Evolutionary conservation across 2,329 filamentous ascomycete species (phyloP), one percentile per base, ranked within the genome.

Genomic region (Pseudogymnoascus sp.): DNA sequence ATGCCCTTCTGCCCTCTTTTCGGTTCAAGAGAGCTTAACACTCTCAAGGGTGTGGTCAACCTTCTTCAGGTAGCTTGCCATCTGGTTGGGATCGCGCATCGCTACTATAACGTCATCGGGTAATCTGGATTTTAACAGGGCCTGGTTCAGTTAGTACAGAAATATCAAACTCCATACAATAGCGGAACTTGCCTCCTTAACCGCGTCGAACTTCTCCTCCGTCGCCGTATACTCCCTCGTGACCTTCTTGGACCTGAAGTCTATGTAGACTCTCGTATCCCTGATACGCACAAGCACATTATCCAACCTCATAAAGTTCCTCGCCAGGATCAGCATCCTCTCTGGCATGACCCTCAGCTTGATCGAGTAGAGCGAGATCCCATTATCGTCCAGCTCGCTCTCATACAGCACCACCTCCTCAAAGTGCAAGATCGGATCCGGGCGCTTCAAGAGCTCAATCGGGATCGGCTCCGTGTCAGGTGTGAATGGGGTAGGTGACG

Each of bases 371-470:
- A 97, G 83, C 31, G 91, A 91, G 69, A 97, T 95, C 65, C 95
- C 95, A 73, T 99, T 99, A 76, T 99, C 95, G 65, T 96, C 95
- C 56, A 99, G 84, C 79, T 99, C 95, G 77, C 96, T 96, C 78
- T 99, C 95, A 75, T 96, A 99, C 59, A 99, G 82, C 70, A 97
- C 87, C 40, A 99, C 91, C 70, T 97, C 92, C 77, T 97, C 93
- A 74, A 96, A 96, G 81, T 97, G 97, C 4, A 96, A 78, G 68
- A 99, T 99, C 0, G 95, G 95, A 74, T 99, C 95, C 12, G 91
- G 89, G 34, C 90, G 85, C 74, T 89, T 91, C 60, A 99, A 83
- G 43, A 97, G 83, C 70, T 93, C 91, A 63, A 96, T 82, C 3
- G 95, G 93, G 66, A 99, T 95, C 63, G 82, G 70, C 62, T 75